Percentiles rank a stretch among this genome's conserved stretches.
Conservation (phyloP, 2,329 filamentous ascomycete species). For the Aspergillus glaucus region DNA sequence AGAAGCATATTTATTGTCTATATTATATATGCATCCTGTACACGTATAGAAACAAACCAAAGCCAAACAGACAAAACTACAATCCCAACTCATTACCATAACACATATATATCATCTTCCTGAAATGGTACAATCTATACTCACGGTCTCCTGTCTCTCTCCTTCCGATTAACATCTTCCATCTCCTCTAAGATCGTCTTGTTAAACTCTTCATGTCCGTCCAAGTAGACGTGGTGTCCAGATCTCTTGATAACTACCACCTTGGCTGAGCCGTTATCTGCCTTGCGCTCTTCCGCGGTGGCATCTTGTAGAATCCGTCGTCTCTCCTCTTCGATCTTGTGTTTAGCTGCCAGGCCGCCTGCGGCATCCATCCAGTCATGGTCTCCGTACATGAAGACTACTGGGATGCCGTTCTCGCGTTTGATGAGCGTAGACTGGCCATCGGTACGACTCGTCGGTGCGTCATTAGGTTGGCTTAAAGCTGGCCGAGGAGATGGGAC, state of each 20-base stretch:
- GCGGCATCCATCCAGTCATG: constrained; percentile 98
- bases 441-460: neutral
- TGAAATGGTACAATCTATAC: neutral
- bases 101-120: neutral
- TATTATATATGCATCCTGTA: no score
- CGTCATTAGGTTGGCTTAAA: neutral
- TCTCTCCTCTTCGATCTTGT: constrained; percentile 68
- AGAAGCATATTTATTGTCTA: no score
- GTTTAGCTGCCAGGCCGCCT: constrained; percentile 72
- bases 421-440: constrained; percentile 20
- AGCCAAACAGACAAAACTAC: neutral
- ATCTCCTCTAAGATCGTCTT: constrained; percentile 59
- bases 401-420: constrained; percentile 64
- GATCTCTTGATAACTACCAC: constrained; percentile 70
- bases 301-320: constrained; percentile 54
- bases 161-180: constrained; percentile 48
- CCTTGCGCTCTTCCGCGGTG: constrained; percentile 58
- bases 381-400: constrained; percentile 94
- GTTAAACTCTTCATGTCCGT: constrained; percentile 66
- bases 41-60: no score
- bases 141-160: constrained; percentile 13
- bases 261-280: constrained; percentile 74
- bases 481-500: constrained; percentile 10
- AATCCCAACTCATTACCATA: neutral
- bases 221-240: constrained; percentile 67